A percentile compares a stretch with the other conserved stretches of the same genome.
phyloP scores from a whole-genome alignment of 441 rosid genomes.

The Eruca vesicaria region DNA sequence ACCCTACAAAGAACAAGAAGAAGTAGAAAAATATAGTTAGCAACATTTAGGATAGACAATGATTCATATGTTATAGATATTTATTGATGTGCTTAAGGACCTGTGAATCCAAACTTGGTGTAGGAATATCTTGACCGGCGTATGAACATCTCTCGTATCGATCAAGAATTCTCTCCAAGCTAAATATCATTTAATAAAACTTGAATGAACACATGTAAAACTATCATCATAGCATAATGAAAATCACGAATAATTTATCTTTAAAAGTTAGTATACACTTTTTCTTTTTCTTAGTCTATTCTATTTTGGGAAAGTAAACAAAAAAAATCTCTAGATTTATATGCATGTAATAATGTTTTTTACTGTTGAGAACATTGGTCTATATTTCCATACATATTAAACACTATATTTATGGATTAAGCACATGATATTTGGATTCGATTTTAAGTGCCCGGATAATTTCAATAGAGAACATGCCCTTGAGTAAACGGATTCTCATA shows the following conservation, averaged over 20 bases:
- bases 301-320: background rate
- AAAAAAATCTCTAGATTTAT: background rate
- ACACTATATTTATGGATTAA: background rate
- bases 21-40: background rate
- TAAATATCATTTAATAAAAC: conserved; percentile 29
- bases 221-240: background rate
- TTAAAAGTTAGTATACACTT: background rate
- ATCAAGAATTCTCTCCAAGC: conserved; percentile 79
- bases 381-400: background rate
- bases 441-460: background rate
- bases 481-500: background rate
- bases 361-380: background rate
- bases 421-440: background rate
- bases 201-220: conserved; percentile 5
- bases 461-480: background rate
- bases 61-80: background rate
- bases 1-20: conserved; percentile 39
- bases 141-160: conserved; percentile 63
- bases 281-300: background rate
- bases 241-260: no score
- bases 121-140: conserved; percentile 41
- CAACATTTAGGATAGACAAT: background rate
- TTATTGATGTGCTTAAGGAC: background rate
- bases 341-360: background rate
- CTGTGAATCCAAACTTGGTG: conserved; percentile 38